Base-by-base conservation (phyloP, 345 rosid genomes). In the Pugionium dolabratum region DNA sequence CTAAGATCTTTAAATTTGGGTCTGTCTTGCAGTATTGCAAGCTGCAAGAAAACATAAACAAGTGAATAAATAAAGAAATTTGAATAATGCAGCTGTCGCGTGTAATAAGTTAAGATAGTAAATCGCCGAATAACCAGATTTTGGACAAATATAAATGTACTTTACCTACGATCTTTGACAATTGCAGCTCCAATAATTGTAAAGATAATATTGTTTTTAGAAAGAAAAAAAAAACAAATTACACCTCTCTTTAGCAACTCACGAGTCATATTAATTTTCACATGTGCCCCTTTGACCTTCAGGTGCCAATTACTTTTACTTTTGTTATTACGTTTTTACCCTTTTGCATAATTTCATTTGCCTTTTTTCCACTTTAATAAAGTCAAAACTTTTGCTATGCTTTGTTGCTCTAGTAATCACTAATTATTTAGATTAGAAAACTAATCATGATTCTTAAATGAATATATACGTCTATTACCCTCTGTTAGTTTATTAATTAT, bases 161-260 rank as follows among this genome's bases (percentile, higher is more conserved):
- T 53, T 45, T 53, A 73, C 77, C 72, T 66, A 67, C 72, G 75
- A 73, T 53, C 41, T 59, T 55, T 73, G 72, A 73, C 77, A 46
- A 73, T 45, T 26, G 62, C 30, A 66, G n/a, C 62, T 66, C 46
- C 71, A 73, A 59, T 66, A 59, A 59, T 73, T 64, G 47, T 50
- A 11, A 2, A 55, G 18, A 10, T 18, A 6, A 33, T 1, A 30
- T 2, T 7, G 25, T 27, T 32, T 10, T 2, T 40, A 43, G 2
- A 9, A 18, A 4, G 1, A 3, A 11, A 45, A 5, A 4, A 1
- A 9, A 34, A 2, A 2, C 34, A 44, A 4, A 35, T 27, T 18
- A 35, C 40, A 60, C 8, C 25, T 25, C 30, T 4, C 36, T 65
- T 18, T 65, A 53, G 52, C 53, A 31, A 34, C 29, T 32, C 70